Evolutionary conservation across 495 filamentous ascomycete species (phyloP).

Genomic region (Apodospora peruviana): DNA sequence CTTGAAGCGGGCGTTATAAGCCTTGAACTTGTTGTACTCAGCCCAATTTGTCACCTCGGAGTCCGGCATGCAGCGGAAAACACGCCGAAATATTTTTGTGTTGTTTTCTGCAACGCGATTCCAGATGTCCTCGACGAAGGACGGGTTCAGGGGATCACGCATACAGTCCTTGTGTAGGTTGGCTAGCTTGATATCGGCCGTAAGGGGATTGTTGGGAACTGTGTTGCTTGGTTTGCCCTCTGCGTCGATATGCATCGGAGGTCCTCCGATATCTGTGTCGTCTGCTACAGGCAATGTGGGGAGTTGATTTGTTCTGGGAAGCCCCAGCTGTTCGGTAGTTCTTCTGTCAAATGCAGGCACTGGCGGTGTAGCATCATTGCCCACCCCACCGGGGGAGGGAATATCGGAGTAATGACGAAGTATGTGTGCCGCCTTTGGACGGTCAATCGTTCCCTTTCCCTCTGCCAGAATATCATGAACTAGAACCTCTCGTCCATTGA

Average conservation of each 20-base stretch:
- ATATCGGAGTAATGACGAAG: slow-evolving; percentile 12
- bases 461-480: slow-evolving; percentile 52
- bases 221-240: slow-evolving; percentile 26
- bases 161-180: slow-evolving; percentile 51
- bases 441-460: slow-evolving; percentile 51
- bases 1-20: slow-evolving; percentile 74
- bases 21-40: slow-evolving; percentile 82
- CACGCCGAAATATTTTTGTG: slow-evolving; percentile 83
- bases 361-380: slow-evolving; percentile 46
- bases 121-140: slow-evolving; percentile 87
- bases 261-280: slow-evolving; percentile 77
- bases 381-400: slow-evolving; percentile 15
- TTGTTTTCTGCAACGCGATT: slow-evolving; percentile 86
- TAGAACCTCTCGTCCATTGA: slow-evolving; percentile 61
- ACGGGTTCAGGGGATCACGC: slow-evolving; percentile 74
- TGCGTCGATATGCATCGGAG: slow-evolving; percentile 43
- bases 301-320: slow-evolving; percentile 57
- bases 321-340: slow-evolving; percentile 50
- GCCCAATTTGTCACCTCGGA: slow-evolving; percentile 90
- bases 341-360: slow-evolving; percentile 41
- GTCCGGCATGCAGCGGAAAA: slow-evolving; percentile 96
- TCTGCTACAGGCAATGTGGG: slow-evolving; percentile 60
- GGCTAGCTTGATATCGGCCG: slow-evolving; percentile 60
- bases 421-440: slow-evolving; percentile 37
- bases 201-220: slow-evolving; percentile 49